Evolutionary conservation across 495 filamentous ascomycete species (phyloP).

Genomic region (Letharia lupina): DNA sequence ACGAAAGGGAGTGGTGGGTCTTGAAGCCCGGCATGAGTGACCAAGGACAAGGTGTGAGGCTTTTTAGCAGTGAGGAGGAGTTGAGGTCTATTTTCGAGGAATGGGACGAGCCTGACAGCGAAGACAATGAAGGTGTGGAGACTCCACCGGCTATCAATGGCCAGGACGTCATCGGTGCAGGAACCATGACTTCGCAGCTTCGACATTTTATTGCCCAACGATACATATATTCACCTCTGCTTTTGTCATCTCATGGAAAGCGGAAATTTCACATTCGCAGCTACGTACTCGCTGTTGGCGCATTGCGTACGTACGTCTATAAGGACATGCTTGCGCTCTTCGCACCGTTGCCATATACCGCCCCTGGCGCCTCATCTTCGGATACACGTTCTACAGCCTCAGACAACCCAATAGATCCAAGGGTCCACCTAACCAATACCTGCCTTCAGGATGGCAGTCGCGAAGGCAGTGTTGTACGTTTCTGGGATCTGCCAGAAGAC

Average conservation of each 20-base stretch:
- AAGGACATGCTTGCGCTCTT: conserved; percentile 87
- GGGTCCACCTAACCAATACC: conserved; percentile 83
- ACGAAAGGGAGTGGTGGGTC: conserved; percentile 88
- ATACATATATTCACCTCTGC: conserved; percentile 86
- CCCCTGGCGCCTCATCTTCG: conserved; percentile 26
- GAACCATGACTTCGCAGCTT: conserved; percentile 78
- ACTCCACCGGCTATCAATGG: conserved; percentile 19
- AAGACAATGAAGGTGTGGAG: conserved; percentile 50
- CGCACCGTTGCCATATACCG: conserved; percentile 57
- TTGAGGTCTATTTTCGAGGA: conserved; percentile 77
- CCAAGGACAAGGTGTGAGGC: conserved; percentile 79
- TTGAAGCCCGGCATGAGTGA: conserved; percentile 97
- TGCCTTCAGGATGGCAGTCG: conserved; percentile 65
- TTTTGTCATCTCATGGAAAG: conserved; percentile 50
- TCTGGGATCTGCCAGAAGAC: conserved; percentile 54
- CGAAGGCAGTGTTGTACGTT: conserved; percentile 55
- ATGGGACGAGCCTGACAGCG: conserved; percentile 55
- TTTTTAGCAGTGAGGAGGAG: conserved; percentile 77
- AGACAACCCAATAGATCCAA: conserved; percentile 37
- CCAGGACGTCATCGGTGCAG: conserved; percentile 33
- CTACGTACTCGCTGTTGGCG: conserved; percentile 75
- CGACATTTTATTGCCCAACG: conserved; percentile 93
- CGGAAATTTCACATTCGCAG: conserved; percentile 92
- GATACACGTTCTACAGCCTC: conserved; percentile 14
- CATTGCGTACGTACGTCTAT: conserved; percentile 78